Evolutionary conservation across 2,329 filamentous ascomycete genomes (phyloP).

Genomic region (Cercospora nicotianae): DNA sequence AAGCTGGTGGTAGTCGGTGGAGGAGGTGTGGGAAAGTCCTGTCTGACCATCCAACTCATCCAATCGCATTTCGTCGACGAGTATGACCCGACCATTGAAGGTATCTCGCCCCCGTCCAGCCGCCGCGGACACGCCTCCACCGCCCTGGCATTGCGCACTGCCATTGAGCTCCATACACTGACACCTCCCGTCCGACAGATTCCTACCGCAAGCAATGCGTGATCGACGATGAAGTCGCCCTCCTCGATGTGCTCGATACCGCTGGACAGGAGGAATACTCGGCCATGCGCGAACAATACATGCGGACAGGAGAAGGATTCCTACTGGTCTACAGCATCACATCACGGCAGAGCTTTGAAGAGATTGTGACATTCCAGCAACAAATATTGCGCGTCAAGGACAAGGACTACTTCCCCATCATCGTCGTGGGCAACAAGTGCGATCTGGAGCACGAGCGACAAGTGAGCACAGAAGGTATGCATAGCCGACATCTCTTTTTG

Average conservation of each 20-base stretch:
- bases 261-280: slow-evolving; percentile 99
- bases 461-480: slow-evolving; percentile 80
- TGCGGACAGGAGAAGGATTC: slow-evolving; percentile 98
- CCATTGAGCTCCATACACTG: slow-evolving; percentile 16
- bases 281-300: slow-evolving; percentile 99
- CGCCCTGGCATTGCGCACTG: not conserved
- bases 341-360: slow-evolving; percentile 94
- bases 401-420: slow-evolving; percentile 99
- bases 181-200: slow-evolving; percentile 59
- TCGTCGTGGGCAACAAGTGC: slow-evolving; percentile 98
- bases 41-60: slow-evolving; percentile 86
- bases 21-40: slow-evolving; percentile 98
- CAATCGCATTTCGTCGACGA: slow-evolving; percentile 96
- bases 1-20: slow-evolving; percentile 87
- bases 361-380: slow-evolving; percentile 98
- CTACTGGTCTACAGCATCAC: slow-evolving; percentile 98
- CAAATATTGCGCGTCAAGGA: slow-evolving; percentile 98
- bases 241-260: slow-evolving; percentile 97
- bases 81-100: slow-evolving; percentile 99
- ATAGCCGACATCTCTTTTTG: not conserved
- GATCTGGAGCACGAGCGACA: slow-evolving; percentile 92
- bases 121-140: not conserved
- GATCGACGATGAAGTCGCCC: slow-evolving; percentile 95
- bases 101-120: slow-evolving; percentile 51
- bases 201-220: slow-evolving; percentile 99